Base-by-base conservation (phyloP, 805 yeast species). In the Pichia nanzhaoensis region DNA sequence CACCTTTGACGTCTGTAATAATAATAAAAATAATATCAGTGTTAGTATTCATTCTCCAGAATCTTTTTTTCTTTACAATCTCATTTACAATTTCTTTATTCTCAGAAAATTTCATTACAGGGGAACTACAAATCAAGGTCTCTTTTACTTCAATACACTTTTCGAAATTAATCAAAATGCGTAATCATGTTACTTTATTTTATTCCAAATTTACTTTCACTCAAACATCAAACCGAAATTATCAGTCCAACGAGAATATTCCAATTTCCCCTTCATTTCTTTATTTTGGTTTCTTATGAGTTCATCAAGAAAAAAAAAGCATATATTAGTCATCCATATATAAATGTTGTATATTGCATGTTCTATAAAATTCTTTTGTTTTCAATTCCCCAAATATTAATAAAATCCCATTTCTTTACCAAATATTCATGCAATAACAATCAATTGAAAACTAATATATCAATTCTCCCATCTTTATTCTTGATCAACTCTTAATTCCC, bases 1-100 rank as follows among this genome's bases (percentile, higher is more conserved):
- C 87, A 67, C 97, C 99, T 76, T 93, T 93, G 69, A 93, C 99
- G 73, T 93, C 99, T 90, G 21, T 34, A 17, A 31, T 34, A 33
- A 42, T 41, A 39, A 42, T 43, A 44, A 67, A 45, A 59, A 46
- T 46, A 34, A 22, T 28, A 14, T 14, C 17, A 39, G 37, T 44
- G 51, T 49, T 47, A 50, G 53, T 52, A 47, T 36, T 36, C 41
- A 27, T 36, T 37, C 32, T 37, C 24, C 36, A 27, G 5, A 9
- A 5, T 19, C 24, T 9, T 16, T 28, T 12, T 9, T 19, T 18
- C 18, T 38, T 31, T 31, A 14, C 21, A 5, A 9, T 6, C 9
- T 22, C 19, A 9, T 21, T 30, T 30, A 30, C 33, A 13, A 24
- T 24, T 24, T 24, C 10, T 24, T 24, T 24, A 24, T 24, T 10